Base-by-base conservation (phyloP, 306 rosid species). In the Corylus americana region DNA sequence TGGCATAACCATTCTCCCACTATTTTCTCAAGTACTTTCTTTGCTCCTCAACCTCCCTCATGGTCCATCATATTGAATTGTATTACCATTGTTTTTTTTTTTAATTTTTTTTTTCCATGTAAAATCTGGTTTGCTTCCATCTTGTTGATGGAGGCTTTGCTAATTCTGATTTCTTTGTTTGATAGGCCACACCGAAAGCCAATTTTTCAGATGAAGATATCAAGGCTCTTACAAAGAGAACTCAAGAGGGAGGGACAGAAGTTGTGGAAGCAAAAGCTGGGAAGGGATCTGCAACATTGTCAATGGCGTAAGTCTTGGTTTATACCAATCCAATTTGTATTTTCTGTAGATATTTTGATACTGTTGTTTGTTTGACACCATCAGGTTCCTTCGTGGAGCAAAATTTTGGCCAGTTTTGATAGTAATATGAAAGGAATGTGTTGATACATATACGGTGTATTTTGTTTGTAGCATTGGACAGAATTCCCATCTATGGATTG, bases 191-290 rank as follows among this genome's bases (percentile, higher is more conserved):
- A 22, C 98, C 98, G 4, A 71, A 81, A 77, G 97, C 92, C 83
- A 95, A 93, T 90, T 85, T 95, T 70, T 80, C 82, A 42, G 88
- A 89, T 80, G 97, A 90, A 31, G 82, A 58, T 8, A 86, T 95
- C 74, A 66, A 20, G 71, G 97, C 94, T 85, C 93, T 95, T 62
- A 95, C 99, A 64, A 89, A 91, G 90, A 86, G 99, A 77, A 93
- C 99, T 14, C 99, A 95, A 78, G 99, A 95, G 44, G 99, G 99
- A 81, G 99, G 99, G 63, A 95, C 99, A 0, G 99, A 95, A 86
- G 99, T 95, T 76, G 99, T 95, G 68, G 97, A 93, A 78, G 99
- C 99, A 9, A 95, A 95, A 91, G 99, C 99, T 42, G 99, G 98
- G 85, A 93, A 95, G 92, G 99, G 98, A 71, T 95, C 99, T 72